These are phyloP conservation scores for Curvularia sp. DNA, from an alignment of 2,329 filamentous ascomycete species.

Conservation along the genomic window DNA sequence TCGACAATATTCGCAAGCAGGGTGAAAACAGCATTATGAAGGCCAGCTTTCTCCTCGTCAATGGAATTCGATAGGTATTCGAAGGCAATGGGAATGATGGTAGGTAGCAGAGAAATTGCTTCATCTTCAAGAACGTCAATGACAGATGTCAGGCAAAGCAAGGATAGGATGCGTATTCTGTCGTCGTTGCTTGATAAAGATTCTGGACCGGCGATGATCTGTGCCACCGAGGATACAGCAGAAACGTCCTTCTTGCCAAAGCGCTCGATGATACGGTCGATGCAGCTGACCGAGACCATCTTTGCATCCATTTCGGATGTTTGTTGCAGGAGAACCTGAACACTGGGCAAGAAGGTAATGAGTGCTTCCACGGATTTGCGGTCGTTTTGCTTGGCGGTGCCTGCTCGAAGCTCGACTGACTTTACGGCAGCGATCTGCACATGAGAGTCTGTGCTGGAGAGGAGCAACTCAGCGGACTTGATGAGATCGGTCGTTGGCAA, in stretches of 20 bases:
- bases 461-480: conserved; percentile 81
- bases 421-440: conserved; percentile 75
- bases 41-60: conserved; percentile 60
- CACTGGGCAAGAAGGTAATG: conserved; percentile 78
- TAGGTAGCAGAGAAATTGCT: conserved; percentile 82
- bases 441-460: conserved; percentile 76
- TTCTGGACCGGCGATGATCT: conserved; percentile 75
- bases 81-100: conserved; percentile 75
- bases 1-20: conserved; percentile 81
- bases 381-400: conserved; percentile 74
- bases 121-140: conserved; percentile 87
- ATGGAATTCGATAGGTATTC: conserved; percentile 73
- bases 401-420: conserved; percentile 78
- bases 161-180: conserved; percentile 79
- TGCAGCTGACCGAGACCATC: conserved; percentile 84
- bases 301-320: conserved; percentile 78
- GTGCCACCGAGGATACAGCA: conserved; percentile 76
- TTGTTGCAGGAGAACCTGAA: conserved; percentile 77
- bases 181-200: conserved; percentile 78
- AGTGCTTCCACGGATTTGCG: conserved; percentile 71
- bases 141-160: conserved; percentile 87
- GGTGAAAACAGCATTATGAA: conserved; percentile 84
- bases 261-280: conserved; percentile 92
- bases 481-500: conserved; percentile 89
- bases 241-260: conserved; percentile 91